Evolutionary conservation across 2,329 filamentous ascomycete species (phyloP), one percentile per base, ranked within the genome.

Genomic region (Fusarium mangiferae): DNA sequence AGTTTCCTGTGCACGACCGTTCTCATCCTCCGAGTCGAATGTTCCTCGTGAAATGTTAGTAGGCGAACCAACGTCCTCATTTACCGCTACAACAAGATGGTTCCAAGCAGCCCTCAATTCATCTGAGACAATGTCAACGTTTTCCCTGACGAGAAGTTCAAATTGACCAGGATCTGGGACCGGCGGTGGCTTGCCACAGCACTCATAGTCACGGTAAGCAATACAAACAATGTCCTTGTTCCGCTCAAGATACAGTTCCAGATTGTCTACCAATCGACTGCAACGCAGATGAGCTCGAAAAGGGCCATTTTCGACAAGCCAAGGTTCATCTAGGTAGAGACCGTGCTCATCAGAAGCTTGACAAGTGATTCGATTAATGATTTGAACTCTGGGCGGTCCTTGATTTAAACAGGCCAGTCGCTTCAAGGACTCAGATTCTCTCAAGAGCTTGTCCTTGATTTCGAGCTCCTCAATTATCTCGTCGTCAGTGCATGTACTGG

Each of bases 51-150:
- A 5, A 28, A 46, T 10, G 13, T 46, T 10, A 4, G 12, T 22
- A 3, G 18, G 1, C 12, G 36, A 18, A 1, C 18, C 17, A 2
- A 12, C 8, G 12, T 22, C 44, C 0, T 15, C 5, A 1, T 18
- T 28, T 1, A 46, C 18, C 5, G 18, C 24, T 15, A 22, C 44
- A 7, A 22, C 26, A 10, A 46, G 44, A 3, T 28, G 44, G 6
- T 28, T 0, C 26, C 44, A 46, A 22, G 44, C 44, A 5, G 0
- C 26, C 3, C 18, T 46, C 26, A 46, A 15, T 28, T 46, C 18
- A 5, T 46, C 41, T 0, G 55, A 35, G 10, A 57, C 39, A 0
- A 57, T n/a, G 0, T 33, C 1, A 6, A 57, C 13, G 4, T 1
- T 45, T 11, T 57, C 55, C 2, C 10, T 6, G 3, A 36, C 2